Percentiles rank a stretch among this genome's conserved stretches.
phyloP scores from a whole-genome alignment of 768 basidiomycete species.

The Pleurotus tuoliensis region DNA sequence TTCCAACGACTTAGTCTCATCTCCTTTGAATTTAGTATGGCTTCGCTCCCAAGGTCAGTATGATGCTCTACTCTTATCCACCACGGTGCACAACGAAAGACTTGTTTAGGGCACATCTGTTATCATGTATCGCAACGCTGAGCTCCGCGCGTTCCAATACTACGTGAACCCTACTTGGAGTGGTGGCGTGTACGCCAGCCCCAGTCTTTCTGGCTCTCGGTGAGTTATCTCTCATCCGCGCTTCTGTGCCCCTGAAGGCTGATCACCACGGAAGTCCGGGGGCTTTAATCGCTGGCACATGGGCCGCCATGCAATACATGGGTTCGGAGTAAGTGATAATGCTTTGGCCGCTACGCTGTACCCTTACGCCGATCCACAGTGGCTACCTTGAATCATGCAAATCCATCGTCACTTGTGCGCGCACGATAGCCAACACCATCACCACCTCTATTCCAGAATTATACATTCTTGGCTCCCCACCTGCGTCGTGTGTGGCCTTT shows the following conservation, averaged over 20 bases:
- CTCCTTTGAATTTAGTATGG: slow-evolving; percentile 58
- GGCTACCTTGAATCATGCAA: slow-evolving; percentile 88
- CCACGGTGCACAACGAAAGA: not conserved
- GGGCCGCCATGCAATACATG: slow-evolving; percentile 95
- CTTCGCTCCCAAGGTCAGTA: slow-evolving; percentile 81
- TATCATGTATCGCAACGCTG: slow-evolving; percentile 86
- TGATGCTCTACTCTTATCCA: not conserved
- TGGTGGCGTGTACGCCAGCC: slow-evolving; percentile 89
- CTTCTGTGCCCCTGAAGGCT: not conserved
- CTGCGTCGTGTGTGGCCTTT: slow-evolving; percentile 90
- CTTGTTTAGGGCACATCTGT: slow-evolving; percentile 75
- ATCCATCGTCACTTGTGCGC: slow-evolving; percentile 72
- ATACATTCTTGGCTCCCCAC: slow-evolving; percentile 85
- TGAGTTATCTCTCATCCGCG: slow-evolving; percentile 26
- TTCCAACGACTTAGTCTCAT: slow-evolving; percentile 1
- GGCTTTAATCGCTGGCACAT: slow-evolving; percentile 88
- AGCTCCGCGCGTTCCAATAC: slow-evolving; percentile 80
- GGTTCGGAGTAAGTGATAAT: slow-evolving; percentile 66
- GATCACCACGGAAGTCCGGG: slow-evolving; percentile 58
- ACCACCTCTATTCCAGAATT: slow-evolving; percentile 71
- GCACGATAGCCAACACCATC: slow-evolving; percentile 67
- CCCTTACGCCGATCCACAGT: slow-evolving; percentile 30
- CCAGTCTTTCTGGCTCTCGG: slow-evolving; percentile 88
- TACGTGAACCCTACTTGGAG: slow-evolving; percentile 81
- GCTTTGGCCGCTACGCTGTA: not conserved